Base-by-base conservation (phyloP, 2,329 filamentous ascomycete genomes). In the Cladophialophora yegresii region DNA sequence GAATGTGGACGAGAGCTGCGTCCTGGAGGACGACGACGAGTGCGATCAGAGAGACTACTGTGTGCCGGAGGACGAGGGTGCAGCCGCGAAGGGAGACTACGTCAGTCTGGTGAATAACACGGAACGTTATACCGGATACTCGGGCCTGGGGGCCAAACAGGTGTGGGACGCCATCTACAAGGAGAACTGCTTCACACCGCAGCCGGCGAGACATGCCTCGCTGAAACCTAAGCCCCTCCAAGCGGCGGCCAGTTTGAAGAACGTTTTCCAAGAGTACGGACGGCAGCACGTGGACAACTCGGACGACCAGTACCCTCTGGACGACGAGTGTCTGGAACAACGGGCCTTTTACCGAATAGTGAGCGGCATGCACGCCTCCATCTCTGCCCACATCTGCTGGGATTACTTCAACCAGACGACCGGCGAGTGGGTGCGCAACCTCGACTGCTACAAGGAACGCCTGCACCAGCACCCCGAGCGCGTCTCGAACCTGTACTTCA, bases 401-500 rank as follows among this genome's bases (percentile, higher is more conserved):
- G 90, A 98, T 73, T 96, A 95, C 73, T 82, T 98, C 68, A 97
- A 99, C 78, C 92, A 97, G 79, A 92, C 90, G 1, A 97, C 93
- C 0, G 95, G 95, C 64, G 80, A 92, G 77, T 99, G 95, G 95
- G 87, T 89, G 56, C 93, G 92, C 26, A 99, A 99, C 73, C 77
- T 96, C 60, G 82, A 87, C 68, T 99, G 95, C 82, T 99, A 96
- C 83, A 87, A 90, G 74, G 81, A 87, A 36, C 87, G 95, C n/a
- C 84, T 99, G 16, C 91, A 96, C 77, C 82, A 84, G 23, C 87
- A 90, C 75, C 92, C 93, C 0, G 95, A 99, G 71, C 90, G 93
- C 66, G 90, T 99, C 73, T 95, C 93, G 71, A 99, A 99, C 77
- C 84, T 99, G 56, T 99, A 99, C 81, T 99, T 99, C 82, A 98